Evolutionary conservation across 2,329 filamentous ascomycete species (phyloP), one percentile per base, ranked within the genome.

Genomic region (Mariannaea elegans): DNA sequence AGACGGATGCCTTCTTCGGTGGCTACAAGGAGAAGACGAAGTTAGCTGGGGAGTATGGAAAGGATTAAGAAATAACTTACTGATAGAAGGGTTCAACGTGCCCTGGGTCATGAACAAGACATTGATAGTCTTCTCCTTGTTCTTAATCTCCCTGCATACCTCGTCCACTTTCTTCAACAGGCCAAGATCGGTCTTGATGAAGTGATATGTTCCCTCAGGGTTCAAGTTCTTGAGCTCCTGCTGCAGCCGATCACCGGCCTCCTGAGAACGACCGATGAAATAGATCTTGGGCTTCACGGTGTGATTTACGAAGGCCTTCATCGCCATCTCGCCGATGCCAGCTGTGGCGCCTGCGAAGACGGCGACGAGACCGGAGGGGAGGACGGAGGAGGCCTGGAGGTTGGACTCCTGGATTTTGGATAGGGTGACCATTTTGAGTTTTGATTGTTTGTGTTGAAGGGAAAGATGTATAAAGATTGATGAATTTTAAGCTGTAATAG

Each of bases 1-100:
- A 80, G 76, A 50, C 85, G 80, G 2, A 90, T 76, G 2, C 84
- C 84, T 72, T 90, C 87, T 0, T 74, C 50, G 0, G 85, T 87
- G 60, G 87, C 86, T 84, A 39, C 5, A 12, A 34, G 36, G 5
- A 3, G 51, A 7, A 42, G 4, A 34, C 46, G 14, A 31, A 16
- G 39, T 38, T 10, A 56, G 29, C 23, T 42, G 44, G 7, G 32
- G 2, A 12, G 14, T 2, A 12, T 7, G 10, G 9, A 47, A 21
- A 18, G 5, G 9, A 8, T n/a, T 3, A 2, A 2, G 0, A 8
- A 9, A 13, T 21, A 23, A 65, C 68, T 18, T 50, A 54, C 59
- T 51, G 61, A 61, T 67, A 0, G 67, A 69, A 4, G 64, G 60
- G n/a, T 66, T 67, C 24, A 74, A 47, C 0, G 72, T 75, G 0